Conservation (phyloP, 177 flowering plant species). For the Viscum album region DNA sequence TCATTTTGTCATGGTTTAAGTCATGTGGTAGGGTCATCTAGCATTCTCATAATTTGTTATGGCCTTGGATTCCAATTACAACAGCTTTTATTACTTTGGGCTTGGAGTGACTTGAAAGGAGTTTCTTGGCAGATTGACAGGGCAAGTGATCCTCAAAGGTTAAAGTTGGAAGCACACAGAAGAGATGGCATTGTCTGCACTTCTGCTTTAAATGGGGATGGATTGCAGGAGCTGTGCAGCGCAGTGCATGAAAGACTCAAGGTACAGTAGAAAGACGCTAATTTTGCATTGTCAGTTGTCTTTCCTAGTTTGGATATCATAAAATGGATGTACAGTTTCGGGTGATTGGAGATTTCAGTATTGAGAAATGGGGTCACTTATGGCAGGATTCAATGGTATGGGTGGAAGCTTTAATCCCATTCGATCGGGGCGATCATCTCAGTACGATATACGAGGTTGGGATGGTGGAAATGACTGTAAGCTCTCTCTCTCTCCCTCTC, state of each 20-base stretch:
- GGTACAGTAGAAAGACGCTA: constrained; percentile 24
- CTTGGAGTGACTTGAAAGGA: not conserved
- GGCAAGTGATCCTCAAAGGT: constrained; percentile 42
- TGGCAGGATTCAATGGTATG: constrained; percentile 83
- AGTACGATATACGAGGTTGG: constrained; percentile 80
- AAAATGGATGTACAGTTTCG: not conserved
- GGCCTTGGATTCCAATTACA: no score
- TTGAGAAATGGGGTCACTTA: not conserved
- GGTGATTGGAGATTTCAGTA: not conserved
- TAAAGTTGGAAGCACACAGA: constrained; percentile 50
- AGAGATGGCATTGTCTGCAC: constrained; percentile 61
- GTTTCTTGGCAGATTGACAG: constrained; percentile 57
- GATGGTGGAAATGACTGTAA: constrained; percentile 72
- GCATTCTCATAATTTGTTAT: no score
- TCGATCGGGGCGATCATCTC: constrained; percentile 80
- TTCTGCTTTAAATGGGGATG: constrained; percentile 75
- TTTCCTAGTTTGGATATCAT: not conserved
- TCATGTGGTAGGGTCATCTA: no score
- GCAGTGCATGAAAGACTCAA: constrained; percentile 66
- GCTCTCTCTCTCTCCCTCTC: constrained; percentile 17
- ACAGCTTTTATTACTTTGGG: no score
- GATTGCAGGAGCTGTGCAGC: constrained; percentile 59
- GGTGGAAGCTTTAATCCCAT: constrained; percentile 86
- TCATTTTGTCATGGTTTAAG: no score
- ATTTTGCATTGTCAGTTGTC: not conserved